Evolutionary conservation across 768 basidiomycete genomes (phyloP).

Genomic region (Leccinum broughii): DNA sequence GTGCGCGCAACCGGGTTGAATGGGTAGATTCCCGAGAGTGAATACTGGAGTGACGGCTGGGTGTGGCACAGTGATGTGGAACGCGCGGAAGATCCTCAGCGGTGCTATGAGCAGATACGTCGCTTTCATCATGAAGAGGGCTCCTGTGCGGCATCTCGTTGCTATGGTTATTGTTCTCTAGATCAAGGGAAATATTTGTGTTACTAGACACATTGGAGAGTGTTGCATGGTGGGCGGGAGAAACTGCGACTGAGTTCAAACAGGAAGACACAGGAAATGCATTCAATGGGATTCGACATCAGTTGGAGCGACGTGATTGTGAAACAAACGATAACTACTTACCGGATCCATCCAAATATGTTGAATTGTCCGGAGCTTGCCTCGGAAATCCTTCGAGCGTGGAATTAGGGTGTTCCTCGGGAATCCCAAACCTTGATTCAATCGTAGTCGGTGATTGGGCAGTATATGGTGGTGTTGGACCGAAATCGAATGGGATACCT

Average conservation of each 20-base stretch:
- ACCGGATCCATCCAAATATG: not conserved
- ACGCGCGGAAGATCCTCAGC: constrained; percentile 23
- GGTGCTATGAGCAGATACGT: constrained; percentile 33
- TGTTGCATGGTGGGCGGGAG: not conserved
- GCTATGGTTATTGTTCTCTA: not conserved
- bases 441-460: not conserved
- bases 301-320: not conserved
- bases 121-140: constrained; percentile 1
- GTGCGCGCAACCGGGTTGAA: not conserved
- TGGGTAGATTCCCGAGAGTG: constrained; percentile 7
- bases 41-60: not conserved
- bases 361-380: constrained; percentile 11
- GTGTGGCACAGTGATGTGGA: not conserved
- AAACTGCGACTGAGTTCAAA: not conserved
- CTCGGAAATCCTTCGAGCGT: constrained; percentile 23
- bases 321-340: not conserved
- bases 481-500: constrained; percentile 14
- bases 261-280: constrained; percentile 2
- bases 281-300: not conserved
- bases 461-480: constrained; percentile 31
- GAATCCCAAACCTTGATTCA: not conserved
- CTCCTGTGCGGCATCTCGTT: not conserved
- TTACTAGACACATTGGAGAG: constrained; percentile 11
- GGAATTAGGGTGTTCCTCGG: constrained; percentile 14
- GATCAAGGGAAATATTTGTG: constrained; percentile 6